Evolutionary conservation across 2,329 filamentous ascomycete genomes (phyloP).

Genomic region (Curvularia spicifera): DNA sequence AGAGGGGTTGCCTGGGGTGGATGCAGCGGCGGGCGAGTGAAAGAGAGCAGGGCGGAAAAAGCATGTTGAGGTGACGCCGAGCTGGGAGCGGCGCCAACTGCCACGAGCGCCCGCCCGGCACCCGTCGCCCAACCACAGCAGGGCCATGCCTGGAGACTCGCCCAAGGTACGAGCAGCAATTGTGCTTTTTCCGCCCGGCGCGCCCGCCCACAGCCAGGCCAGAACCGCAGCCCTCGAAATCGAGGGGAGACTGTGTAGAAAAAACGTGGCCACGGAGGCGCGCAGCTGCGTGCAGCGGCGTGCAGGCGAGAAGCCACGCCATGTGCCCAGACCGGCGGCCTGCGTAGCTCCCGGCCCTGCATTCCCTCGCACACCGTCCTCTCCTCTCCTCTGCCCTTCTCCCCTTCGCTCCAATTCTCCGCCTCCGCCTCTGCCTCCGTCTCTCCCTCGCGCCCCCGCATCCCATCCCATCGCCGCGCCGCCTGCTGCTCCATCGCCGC

Average conservation of each 20-base stretch:
- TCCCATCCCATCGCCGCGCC: conserved; percentile 15
- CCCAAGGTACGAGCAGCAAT: background rate
- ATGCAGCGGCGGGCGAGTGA: conserved; percentile 20
- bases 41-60: background rate
- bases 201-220: background rate
- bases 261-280: background rate
- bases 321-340: conserved; percentile 18
- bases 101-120: no score
- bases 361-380: conserved; percentile 21
- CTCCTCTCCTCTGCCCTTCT: conserved; percentile 8
- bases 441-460: background rate
- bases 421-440: conserved; percentile 2
- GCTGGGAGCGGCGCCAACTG: no score
- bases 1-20: conserved; percentile 15
- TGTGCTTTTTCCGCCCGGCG: background rate
- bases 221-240: no score
- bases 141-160: background rate
- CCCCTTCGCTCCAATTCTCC: conserved; percentile 9
- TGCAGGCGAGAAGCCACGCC: conserved; percentile 9
- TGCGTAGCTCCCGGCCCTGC: conserved; percentile 27
- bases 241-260: background rate
- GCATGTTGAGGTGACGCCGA: background rate
- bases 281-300: conserved; percentile 1
- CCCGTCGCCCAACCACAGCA: background rate
- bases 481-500: conserved; percentile 9